Base-by-base conservation (phyloP, 805 yeast genomes). In the Candida boidinii region DNA sequence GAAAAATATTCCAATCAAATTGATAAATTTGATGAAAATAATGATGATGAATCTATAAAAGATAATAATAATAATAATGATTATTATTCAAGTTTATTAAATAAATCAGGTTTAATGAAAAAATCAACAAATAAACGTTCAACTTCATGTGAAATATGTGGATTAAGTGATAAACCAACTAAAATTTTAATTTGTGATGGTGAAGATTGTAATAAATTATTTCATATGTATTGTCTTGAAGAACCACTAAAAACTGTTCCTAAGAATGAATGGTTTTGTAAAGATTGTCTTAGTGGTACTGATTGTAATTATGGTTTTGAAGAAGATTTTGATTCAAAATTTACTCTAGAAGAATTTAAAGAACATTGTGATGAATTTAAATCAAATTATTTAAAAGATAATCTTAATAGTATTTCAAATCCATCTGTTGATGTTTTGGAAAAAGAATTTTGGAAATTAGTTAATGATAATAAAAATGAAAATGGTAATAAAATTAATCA, bases 251-350 rank as follows among this genome's bases (percentile, higher is more conserved):
- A 54, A 1, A 45, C 46, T 3, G 58, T 78, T 2, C 87, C 88
- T 0, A 49, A 62, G 17, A 72, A 71, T 9, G 69, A 64, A 13
- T 88, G 95, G 95, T 79, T 68, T 48, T 88, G 97, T 53, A 80
- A 79, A 31, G 70, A 70, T 36, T 88, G 97, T 54, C 60, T 88
- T n/a, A 64, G 81, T 11, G 95, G 95, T 0, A 51, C 58, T 1
- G 79, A 84, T 26, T 90, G 92, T 1, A 87, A 77, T 41, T 88
- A 85, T 48, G 95, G 94, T 1, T 88, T 90, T 53, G 88, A 81
- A 41, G 92, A 82, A 42, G 64, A 59, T 33, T 51, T 51, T 36
- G 56, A 79, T 48, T 62, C 79, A 0, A 56, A 84, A 5, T 58
- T 48, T 41, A 53, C 59, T 7, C 34, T 59, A 12, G 53, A 60